These are phyloP conservation scores for Casuarina glauca DNA, from an alignment of 306 rosid genomes.

Conservation along the genomic window DNA sequence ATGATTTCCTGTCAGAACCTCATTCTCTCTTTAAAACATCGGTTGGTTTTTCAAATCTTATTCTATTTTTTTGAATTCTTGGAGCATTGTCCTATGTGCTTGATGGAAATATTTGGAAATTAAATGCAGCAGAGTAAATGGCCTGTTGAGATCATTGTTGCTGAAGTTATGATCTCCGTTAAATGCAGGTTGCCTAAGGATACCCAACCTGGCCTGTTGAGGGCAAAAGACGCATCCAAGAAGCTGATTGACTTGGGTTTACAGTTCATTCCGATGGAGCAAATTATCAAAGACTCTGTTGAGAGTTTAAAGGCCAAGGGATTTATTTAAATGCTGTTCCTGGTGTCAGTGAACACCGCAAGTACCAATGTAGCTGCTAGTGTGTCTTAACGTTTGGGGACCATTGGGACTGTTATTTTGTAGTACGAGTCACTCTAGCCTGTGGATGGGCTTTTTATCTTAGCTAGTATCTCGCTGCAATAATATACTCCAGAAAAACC, in stretches of 20 bases:
- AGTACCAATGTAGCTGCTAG: background rate
- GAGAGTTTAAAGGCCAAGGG: conserved; percentile 80
- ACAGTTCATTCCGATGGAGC: conserved; percentile 78
- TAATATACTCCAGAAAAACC: too few species aligned
- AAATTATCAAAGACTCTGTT: conserved; percentile 79
- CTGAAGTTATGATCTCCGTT: conserved; percentile 8
- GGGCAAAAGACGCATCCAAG: conserved; percentile 54
- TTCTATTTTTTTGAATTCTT: background rate
- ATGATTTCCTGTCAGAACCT: background rate
- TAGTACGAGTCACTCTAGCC: too few species aligned
- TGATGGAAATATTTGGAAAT: background rate
- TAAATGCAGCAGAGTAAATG: background rate
- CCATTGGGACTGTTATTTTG: too few species aligned
- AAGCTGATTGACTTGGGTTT: conserved; percentile 75
- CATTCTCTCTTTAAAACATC: background rate
- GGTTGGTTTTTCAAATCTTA: background rate
- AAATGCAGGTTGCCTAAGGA: conserved; percentile 57
- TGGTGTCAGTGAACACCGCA: background rate
- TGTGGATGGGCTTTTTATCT: too few species aligned
- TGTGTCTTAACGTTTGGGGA: too few species aligned
- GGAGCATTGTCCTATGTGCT: background rate
- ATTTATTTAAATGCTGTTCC: conserved; percentile 40
- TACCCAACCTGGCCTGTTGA: conserved; percentile 78
- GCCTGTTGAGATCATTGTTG: background rate
- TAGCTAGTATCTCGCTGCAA: too few species aligned